Conservation (phyloP, 1,284 basidiomycete species). For the Coniferiporia weirii region DNA sequence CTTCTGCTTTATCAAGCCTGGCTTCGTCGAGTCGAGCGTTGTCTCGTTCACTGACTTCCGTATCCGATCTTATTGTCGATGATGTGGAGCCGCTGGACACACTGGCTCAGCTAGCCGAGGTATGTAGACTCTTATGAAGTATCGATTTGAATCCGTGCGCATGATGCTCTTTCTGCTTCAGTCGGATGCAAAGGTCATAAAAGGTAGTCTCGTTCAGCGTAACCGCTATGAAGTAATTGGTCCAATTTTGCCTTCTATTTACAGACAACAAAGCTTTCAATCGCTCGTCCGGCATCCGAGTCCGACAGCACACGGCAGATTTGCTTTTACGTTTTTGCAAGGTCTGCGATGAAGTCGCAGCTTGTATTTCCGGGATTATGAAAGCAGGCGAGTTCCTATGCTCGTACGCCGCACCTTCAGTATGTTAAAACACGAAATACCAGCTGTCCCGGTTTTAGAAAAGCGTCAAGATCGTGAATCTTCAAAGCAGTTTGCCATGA, state of each 20-base stretch:
- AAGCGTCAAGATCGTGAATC: not conserved
- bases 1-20: slow-evolving; percentile 7
- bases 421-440: not conserved
- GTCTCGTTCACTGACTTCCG: not conserved
- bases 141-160: not conserved
- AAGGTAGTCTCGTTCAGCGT: not conserved
- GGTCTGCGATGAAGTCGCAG: not conserved
- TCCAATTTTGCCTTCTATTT: not conserved
- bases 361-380: not conserved
- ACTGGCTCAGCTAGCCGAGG: slow-evolving; percentile 12
- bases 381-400: not conserved
- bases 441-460: not conserved
- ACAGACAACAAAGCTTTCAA: slow-evolving; percentile 1
- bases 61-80: not conserved
- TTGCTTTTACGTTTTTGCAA: not conserved
- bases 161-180: not conserved
- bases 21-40: slow-evolving; percentile 1
- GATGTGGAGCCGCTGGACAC: not conserved
- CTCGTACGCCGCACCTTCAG: not conserved
- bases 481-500: not conserved
- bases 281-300: slow-evolving; percentile 5
- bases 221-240: not conserved
- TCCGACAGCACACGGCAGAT: slow-evolving; percentile 7
- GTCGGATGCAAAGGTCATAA: slow-evolving; percentile 4
- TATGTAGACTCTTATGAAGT: not conserved